Percentiles rank a stretch among this genome's conserved stretches.
phyloP scores from a whole-genome alignment of 805 yeast genomes.

The Candida fluviatilis region DNA sequence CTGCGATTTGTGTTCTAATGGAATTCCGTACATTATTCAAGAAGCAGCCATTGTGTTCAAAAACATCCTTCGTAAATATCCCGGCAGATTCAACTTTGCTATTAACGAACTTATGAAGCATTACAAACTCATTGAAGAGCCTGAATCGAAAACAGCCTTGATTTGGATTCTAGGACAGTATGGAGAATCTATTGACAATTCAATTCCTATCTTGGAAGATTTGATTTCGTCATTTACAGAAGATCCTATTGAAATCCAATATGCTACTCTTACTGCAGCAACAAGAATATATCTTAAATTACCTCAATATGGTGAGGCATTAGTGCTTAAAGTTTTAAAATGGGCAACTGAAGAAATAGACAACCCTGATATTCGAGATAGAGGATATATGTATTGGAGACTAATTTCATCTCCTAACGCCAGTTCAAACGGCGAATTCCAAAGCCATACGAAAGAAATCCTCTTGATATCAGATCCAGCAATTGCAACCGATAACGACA shows the following conservation, averaged over 20 bases:
- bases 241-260: constrained; percentile 72
- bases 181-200: constrained; percentile 43
- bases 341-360: constrained; percentile 69
- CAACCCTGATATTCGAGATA: constrained; percentile 82
- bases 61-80: constrained; percentile 74
- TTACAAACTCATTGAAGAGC: constrained; percentile 54
- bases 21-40: constrained; percentile 70
- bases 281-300: constrained; percentile 61
- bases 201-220: constrained; percentile 38
- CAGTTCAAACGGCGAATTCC: constrained; percentile 39
- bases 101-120: constrained; percentile 25
- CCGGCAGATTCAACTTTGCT: constrained; percentile 44
- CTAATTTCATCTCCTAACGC: constrained; percentile 47
- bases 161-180: constrained; percentile 84
- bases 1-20: constrained; percentile 55
- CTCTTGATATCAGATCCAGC: constrained; percentile 59
- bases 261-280: constrained; percentile 66
- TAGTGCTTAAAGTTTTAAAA: constrained; percentile 58
- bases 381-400: constrained; percentile 86
- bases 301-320: constrained; percentile 50
- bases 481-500: constrained; percentile 63
- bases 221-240: constrained; percentile 47
- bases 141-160: constrained; percentile 73
- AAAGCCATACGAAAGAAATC: constrained; percentile 39
- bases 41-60: constrained; percentile 75